Evolutionary conservation across 148 eudicot species (phyloP).

Genomic region (Spergularia bocconei): DNA sequence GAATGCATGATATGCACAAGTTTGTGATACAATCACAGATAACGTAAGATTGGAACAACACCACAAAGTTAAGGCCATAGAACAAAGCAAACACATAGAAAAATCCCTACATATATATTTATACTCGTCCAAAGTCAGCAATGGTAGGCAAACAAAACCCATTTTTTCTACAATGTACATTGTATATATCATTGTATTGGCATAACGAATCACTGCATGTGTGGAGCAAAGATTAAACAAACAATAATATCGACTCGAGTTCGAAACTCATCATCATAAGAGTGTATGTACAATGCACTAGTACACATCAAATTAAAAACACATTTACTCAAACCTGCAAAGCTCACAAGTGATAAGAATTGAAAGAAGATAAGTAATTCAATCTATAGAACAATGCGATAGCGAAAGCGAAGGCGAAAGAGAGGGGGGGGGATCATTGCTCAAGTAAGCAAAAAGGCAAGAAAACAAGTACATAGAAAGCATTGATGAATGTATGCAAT

Average conservation of each 20-base stretch:
- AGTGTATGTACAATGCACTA: not conserved
- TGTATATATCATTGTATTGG: too few species aligned
- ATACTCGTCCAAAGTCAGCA: slow-evolving; percentile 20
- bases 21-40: slow-evolving; percentile 14
- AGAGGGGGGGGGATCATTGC: not conserved
- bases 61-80: not conserved
- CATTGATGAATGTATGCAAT: slow-evolving; percentile 36
- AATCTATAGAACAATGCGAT: not conserved
- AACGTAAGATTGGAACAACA: slow-evolving; percentile 13
- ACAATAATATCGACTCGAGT: not conserved
- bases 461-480: slow-evolving; percentile 18
- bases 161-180: not conserved
- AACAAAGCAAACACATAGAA: not conserved
- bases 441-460: slow-evolving; percentile 12
- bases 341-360: not conserved
- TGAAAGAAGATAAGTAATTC: not conserved
- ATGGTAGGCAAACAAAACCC: slow-evolving; percentile 19
- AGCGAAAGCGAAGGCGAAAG: not conserved
- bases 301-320: not conserved
- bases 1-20: too few species aligned
- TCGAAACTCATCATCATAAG: not conserved
- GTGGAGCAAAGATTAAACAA: slow-evolving; percentile 6
- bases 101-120: not conserved
- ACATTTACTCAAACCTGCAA: slow-evolving; percentile 14
- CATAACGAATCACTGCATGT: not conserved